Evolutionary conservation across 768 basidiomycete genomes (phyloP).

Genomic region (Hygrophoropsis aurantiaca): DNA sequence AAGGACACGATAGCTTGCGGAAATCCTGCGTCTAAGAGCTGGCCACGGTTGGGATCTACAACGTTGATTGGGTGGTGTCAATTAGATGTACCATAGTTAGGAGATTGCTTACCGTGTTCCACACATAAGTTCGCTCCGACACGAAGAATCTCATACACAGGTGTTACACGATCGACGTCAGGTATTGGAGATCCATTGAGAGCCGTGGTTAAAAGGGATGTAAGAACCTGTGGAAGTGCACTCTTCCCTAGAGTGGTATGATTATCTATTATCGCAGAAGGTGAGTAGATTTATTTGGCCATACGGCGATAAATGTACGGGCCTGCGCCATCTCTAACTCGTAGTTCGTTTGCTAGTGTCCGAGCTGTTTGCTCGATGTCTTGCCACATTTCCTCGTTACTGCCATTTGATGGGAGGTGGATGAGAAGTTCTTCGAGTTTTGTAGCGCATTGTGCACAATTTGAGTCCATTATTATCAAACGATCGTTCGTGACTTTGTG

Average conservation of each 20-base stretch:
- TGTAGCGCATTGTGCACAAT: constrained; percentile 27
- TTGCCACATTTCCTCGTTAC: constrained; percentile 43
- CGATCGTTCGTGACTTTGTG: constrained; percentile 18
- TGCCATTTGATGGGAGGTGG: constrained; percentile 29
- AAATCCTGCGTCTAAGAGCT: constrained; percentile 67
- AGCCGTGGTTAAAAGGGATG: constrained; percentile 56
- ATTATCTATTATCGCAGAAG: constrained; percentile 53
- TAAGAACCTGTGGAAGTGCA: constrained; percentile 62
- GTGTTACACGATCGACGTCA: constrained; percentile 43
- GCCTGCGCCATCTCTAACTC: constrained; percentile 56
- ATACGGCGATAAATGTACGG: constrained; percentile 19
- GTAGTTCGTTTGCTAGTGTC: constrained; percentile 61
- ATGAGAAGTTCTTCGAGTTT: constrained; percentile 34
- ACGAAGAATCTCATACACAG: constrained; percentile 68
- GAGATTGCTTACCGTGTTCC: constrained; percentile 62
- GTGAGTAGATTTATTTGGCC: constrained; percentile 12
- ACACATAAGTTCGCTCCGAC: constrained; percentile 83
- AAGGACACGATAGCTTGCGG: constrained; percentile 66
- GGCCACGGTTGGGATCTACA: constrained; percentile 75
- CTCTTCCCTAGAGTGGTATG: constrained; percentile 69
- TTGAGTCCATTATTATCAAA: constrained; percentile 5
- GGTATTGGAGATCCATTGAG: constrained; percentile 50
- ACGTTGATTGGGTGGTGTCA: constrained; percentile 5
- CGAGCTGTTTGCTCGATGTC: constrained; percentile 52
- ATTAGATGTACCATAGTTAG: not conserved